Percentiles rank a stretch among this genome's conserved stretches.
phyloP scores from a whole-genome alignment of 495 filamentous ascomycete genomes.

The Xylaria grammica region DNA sequence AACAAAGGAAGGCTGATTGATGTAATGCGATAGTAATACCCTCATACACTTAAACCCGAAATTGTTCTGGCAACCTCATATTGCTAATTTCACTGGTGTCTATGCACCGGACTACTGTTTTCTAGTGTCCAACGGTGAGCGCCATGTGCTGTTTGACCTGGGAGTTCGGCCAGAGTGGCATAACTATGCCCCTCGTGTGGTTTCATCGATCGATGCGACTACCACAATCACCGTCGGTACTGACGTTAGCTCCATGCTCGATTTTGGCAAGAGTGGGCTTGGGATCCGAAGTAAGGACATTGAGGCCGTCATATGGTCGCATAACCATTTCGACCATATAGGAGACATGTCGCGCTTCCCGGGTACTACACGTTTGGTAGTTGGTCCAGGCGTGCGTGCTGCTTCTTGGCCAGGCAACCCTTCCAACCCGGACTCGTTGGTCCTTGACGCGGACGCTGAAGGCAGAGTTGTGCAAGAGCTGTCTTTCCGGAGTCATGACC shows the following conservation, averaged over 20 bases:
- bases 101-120: conserved; percentile 53
- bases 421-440: conserved; percentile 39
- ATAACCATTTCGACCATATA: conserved; percentile 58
- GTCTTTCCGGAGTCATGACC: too few species aligned
- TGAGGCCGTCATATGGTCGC: conserved; percentile 54
- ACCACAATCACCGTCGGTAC: conserved; percentile 48
- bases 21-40: background rate
- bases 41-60: background rate
- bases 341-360: conserved; percentile 58
- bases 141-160: conserved; percentile 59
- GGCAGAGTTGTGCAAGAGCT: conserved; percentile 41
- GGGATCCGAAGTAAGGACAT: conserved; percentile 33
- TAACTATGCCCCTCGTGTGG: conserved; percentile 50
- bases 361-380: conserved; percentile 52
- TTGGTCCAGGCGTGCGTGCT: conserved; percentile 60
- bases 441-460: conserved; percentile 47
- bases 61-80: background rate
- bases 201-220: conserved; percentile 48
- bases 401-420: conserved; percentile 53
- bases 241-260: too few species aligned
- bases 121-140: conserved; percentile 51
- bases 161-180: conserved; percentile 56
- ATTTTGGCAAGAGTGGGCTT: too few species aligned
- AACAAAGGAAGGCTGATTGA: too few species aligned
- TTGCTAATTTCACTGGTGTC: background rate